Evolutionary conservation across 2,329 filamentous ascomycete genomes (phyloP), one percentile per base, ranked within the genome.

Genomic region (Cladophialophora chaetospira): DNA sequence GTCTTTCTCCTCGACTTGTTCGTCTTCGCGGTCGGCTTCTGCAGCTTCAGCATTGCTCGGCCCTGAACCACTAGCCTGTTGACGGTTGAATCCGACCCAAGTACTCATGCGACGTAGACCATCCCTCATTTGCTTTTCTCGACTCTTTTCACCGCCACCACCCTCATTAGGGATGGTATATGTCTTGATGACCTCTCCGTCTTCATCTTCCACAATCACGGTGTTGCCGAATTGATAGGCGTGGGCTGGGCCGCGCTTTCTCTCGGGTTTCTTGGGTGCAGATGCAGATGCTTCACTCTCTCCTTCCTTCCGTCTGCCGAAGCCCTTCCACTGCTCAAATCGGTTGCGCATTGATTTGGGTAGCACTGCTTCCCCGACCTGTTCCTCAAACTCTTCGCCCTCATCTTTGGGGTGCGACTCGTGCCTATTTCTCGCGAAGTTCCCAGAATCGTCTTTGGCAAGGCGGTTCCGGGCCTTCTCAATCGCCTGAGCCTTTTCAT

Each of bases 151-250:
- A 61, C 50, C 58, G 35, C 45, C 53, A 3, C 73, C 72, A 35
- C 17, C 44, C 10, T 61, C 63, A 40, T 42, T 52, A 5, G 82
- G 82, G 53, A 87, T 85, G 46, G 84, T 83, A 68, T 86, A 87
- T 66, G 85, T 87, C 74, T 86, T 87, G 71, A 87, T 78, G 23
- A 87, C 84, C 69, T 87, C 84, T 23, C 84, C 84, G 63, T 87
- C 83, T 66, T 86, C 84, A 63, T 87, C 84, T 68, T 87, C 84
- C 13, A 87, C 83, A 68, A 87, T 87, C 63, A 87, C 85, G n/a
- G 84, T 87, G 65, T 86, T 86, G 49, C 84, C 84, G 63, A 86
- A 87, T 60, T 87, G 84, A 65, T 87, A 87, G 1, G 84, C 84
- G 57, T 84, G 81, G 33, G 84, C 84, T 40, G 84, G 83, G 25